Conservation (phyloP, 75 land plant species). For the Cryptomeria japonica region DNA sequence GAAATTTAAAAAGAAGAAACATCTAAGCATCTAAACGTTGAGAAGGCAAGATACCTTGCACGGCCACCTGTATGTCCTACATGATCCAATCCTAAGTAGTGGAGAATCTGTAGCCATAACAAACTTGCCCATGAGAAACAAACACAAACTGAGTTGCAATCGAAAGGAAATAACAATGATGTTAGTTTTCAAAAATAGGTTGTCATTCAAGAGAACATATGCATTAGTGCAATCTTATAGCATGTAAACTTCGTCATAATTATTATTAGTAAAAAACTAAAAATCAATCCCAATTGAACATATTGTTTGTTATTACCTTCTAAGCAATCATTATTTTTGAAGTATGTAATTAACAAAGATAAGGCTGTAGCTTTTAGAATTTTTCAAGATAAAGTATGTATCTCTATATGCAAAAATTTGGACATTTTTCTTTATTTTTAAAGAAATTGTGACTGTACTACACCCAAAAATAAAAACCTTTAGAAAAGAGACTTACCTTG, state of each 20-base stretch:
- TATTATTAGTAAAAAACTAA: background rate
- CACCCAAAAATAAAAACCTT: background rate
- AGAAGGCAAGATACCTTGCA: conserved; percentile 35
- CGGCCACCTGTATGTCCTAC: conserved; percentile 98
- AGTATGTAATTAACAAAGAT: background rate
- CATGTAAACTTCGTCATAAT: background rate
- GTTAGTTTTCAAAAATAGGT: background rate
- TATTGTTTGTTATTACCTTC: background rate
- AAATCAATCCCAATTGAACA: background rate
- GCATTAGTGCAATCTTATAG: background rate
- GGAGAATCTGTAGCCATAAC: conserved; percentile 69
- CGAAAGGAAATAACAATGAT: background rate
- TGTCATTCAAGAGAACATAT: background rate
- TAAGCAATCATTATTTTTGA: background rate
- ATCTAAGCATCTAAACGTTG: background rate
- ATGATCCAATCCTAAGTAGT: conserved; percentile 95
- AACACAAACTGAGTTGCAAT: background rate
- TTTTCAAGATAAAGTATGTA: background rate
- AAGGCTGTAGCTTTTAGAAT: background rate
- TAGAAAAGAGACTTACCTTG: background rate
- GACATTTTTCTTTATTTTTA: background rate
- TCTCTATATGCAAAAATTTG: background rate
- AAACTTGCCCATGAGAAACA: background rate
- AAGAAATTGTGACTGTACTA: background rate
- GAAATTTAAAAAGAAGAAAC: background rate